Evolutionary conservation across 352 stramenopile genomes (phyloP).

Genomic region (Pythium aphanidermatum): DNA sequence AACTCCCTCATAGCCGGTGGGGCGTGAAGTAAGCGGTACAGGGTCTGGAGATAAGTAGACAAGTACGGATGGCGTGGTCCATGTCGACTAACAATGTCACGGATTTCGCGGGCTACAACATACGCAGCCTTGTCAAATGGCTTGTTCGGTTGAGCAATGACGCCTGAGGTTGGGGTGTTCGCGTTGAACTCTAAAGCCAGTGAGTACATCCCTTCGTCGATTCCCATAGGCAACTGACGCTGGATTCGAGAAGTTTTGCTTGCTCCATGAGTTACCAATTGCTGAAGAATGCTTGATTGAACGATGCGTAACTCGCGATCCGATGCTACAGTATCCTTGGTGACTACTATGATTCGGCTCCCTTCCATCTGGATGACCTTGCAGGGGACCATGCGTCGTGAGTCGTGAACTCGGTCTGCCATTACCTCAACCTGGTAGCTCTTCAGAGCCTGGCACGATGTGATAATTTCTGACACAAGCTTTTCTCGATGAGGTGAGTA

Average conservation of each 20-base stretch:
- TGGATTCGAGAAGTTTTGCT: slow-evolving; percentile 60
- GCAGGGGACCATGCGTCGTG: slow-evolving; percentile 63
- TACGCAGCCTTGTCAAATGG: slow-evolving; percentile 70
- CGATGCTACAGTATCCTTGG: too few relatives aligned
- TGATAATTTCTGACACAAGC: slow-evolving; percentile 67
- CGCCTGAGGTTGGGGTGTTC: slow-evolving; percentile 67
- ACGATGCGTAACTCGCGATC: slow-evolving; percentile 66
- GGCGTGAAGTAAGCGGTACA: slow-evolving; percentile 63
- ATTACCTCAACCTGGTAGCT: slow-evolving; percentile 66
- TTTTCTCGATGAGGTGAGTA: slow-evolving; percentile 59
- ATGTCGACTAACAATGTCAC: slow-evolving; percentile 57
- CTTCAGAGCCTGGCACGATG: slow-evolving; percentile 66
- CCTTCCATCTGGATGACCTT: slow-evolving; percentile 71
- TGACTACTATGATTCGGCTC: too few relatives aligned
- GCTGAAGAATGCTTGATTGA: slow-evolving; percentile 56
- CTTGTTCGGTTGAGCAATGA: slow-evolving; percentile 69
- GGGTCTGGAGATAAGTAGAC: slow-evolving; percentile 62
- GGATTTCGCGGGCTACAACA: slow-evolving; percentile 58
- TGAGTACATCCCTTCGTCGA: slow-evolving; percentile 73
- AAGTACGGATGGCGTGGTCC: slow-evolving; percentile 60
- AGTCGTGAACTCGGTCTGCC: slow-evolving; percentile 35
- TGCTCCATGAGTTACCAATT: slow-evolving; percentile 47
- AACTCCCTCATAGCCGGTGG: slow-evolving; percentile 70
- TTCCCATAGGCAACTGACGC: slow-evolving; percentile 48
- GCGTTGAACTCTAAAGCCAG: slow-evolving; percentile 71